Conservation (phyloP, 192 early-diverging fungal species). For the Linnemannia schmuckeri region DNA sequence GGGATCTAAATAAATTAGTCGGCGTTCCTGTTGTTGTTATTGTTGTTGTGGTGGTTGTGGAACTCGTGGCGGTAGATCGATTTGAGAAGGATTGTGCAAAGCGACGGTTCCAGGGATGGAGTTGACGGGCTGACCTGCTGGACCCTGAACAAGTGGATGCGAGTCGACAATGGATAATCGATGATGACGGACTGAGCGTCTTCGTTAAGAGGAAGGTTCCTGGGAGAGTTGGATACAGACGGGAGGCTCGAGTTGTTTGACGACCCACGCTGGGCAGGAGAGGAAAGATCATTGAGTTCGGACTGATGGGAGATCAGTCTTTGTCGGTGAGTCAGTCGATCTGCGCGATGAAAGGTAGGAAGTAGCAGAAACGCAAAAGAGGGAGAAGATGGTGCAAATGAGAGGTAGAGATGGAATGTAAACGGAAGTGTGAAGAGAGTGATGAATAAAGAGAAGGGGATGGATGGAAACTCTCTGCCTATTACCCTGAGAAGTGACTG, state of each 20-base stretch:
- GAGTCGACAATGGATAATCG: neutral
- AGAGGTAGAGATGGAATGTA: neutral
- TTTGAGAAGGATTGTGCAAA: neutral
- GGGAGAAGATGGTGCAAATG: neutral
- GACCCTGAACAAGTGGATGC: neutral
- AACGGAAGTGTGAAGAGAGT: neutral
- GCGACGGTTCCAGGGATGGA: neutral
- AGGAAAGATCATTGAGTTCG: neutral
- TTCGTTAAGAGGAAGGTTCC: neutral
- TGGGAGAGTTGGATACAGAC: neutral
- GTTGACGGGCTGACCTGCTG: neutral
- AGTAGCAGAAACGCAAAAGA: neutral
- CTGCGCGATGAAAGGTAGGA: neutral
- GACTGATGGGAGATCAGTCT: conserved; percentile 9
- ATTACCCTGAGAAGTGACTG: neutral
- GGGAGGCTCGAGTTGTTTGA: too few relatives aligned
- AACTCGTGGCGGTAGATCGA: neutral
- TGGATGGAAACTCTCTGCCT: neutral
- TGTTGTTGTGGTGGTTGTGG: neutral
- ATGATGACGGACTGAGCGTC: neutral
- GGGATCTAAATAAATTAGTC: neutral
- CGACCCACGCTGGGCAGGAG: neutral
- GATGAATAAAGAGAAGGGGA: neutral
- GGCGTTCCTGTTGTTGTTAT: neutral
- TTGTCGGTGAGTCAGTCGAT: neutral